Conservation (phyloP, 2,329 filamentous ascomycete species). For the Botrytis elliptica region DNA sequence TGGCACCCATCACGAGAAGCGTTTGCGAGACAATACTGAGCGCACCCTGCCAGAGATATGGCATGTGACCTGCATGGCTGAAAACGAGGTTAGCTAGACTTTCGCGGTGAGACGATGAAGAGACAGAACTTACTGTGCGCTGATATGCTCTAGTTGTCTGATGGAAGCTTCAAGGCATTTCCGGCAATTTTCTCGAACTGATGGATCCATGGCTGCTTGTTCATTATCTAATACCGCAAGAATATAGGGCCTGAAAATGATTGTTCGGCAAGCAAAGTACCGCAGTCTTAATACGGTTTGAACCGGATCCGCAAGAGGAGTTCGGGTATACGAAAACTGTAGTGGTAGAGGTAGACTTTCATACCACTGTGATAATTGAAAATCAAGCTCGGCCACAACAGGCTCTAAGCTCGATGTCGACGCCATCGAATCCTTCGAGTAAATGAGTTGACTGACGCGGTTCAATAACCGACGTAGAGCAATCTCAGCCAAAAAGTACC, state of each 20-base stretch:
- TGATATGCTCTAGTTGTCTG: slow-evolving; percentile 75
- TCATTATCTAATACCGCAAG: slow-evolving; percentile 77
- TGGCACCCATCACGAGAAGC: slow-evolving; percentile 79
- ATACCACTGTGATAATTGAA: slow-evolving; percentile 82
- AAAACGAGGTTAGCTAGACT: slow-evolving; percentile 30
- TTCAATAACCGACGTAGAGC: slow-evolving; percentile 75
- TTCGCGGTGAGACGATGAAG: background rate
- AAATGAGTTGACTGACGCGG: slow-evolving; percentile 75
- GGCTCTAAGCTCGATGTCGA: slow-evolving; percentile 73
- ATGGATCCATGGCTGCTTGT: slow-evolving; percentile 66
- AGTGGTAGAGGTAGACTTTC: slow-evolving; percentile 71
- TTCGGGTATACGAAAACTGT: slow-evolving; percentile 72
- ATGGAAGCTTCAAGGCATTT: slow-evolving; percentile 80
- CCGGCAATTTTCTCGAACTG: slow-evolving; percentile 74
- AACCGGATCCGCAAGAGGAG: slow-evolving; percentile 67
- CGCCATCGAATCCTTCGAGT: slow-evolving; percentile 69
- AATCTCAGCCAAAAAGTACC: slow-evolving; percentile 85
- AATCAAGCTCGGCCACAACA: slow-evolving; percentile 77
- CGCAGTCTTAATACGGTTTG: slow-evolving; percentile 76
- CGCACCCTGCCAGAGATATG: slow-evolving; percentile 82
- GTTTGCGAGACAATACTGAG: slow-evolving; percentile 81
- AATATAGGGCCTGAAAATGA: slow-evolving; percentile 83
- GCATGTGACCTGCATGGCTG: slow-evolving; percentile 78
- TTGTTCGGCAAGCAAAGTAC: slow-evolving; percentile 82
- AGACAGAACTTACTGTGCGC: slow-evolving; percentile 62